Conservation (phyloP, 1,284 basidiomycete species). For the Sanghuangporus weigelae region DNA sequence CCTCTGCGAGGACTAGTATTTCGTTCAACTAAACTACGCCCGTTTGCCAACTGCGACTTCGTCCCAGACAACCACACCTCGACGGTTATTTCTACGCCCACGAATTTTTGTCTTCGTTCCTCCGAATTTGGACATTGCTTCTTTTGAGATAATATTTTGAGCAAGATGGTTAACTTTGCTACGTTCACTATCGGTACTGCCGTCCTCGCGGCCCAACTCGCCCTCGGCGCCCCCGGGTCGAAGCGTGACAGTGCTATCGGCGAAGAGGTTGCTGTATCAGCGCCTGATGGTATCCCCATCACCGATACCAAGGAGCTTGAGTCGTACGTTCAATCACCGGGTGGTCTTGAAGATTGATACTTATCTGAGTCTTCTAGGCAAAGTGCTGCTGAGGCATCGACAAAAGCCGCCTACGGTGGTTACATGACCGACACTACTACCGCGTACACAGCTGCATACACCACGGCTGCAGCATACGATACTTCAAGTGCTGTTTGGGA, state of each 20-base stretch:
- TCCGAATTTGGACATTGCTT: constrained; percentile 43
- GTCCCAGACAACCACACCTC: constrained; percentile 40
- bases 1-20: constrained; percentile 44
- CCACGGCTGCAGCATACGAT: background rate
- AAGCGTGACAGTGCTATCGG: constrained; percentile 38
- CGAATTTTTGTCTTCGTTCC: constrained; percentile 11
- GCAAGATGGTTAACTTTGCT: constrained; percentile 20
- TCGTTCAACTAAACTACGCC: constrained; percentile 1
- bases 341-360: background rate
- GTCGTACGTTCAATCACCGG: constrained; percentile 9
- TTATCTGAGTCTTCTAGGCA: background rate
- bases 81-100: constrained; percentile 34
- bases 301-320: constrained; percentile 20
- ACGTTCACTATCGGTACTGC: constrained; percentile 46
- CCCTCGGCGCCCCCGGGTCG: constrained; percentile 38
- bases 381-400: constrained; percentile 6
- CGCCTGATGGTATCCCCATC: constrained; percentile 34
- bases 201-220: constrained; percentile 46
- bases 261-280: constrained; percentile 41
- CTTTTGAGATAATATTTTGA: constrained; percentile 28
- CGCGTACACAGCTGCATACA: constrained; percentile 1
- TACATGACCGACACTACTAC: constrained; percentile 6
- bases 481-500: background rate
- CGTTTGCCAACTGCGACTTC: constrained; percentile 34
- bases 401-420: constrained; percentile 10